Evolutionary conservation across 1,284 basidiomycete species (phyloP), one percentile per base, ranked within the genome.

Genomic region (Fomitiporia mediterranea): DNA sequence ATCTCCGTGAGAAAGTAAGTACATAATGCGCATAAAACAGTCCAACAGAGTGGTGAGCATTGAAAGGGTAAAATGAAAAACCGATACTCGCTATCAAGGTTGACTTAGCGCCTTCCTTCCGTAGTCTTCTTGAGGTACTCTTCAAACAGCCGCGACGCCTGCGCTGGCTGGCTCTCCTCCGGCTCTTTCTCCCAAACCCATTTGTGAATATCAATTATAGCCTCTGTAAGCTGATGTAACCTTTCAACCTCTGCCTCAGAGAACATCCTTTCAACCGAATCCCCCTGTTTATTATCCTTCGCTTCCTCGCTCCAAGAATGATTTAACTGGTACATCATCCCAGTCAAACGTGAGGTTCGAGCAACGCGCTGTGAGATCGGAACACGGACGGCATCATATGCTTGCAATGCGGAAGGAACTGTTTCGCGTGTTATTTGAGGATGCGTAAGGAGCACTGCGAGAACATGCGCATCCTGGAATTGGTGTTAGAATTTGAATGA

Each of bases 391-490:
- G 53, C 44, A 32, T 61, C 60, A 42, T 63, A 63, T 30, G 56
- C 58, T 19, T 38, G 47, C 28, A 63, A 37, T 28, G 56, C 60
- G 6, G 11, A 19, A 11, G 53, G 62, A 30, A 76, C 60, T 2
- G 71, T 74, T 34, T 65, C 56, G 13, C 63, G 51, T 2, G 65
- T 73, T 5, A 74, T 75, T 8, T 61, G 63, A 3, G 66, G 66
- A 55, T 79, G 73, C 2, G 72, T 73, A 21, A 82, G 71, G 6
- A 79, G 69, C 6, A 68, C 69, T 0, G 78, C 74, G 17, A 75
- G 68, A 30, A 74, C 58, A 52, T 68, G 72, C 11, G 71, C 71
- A 51, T 74, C 72, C 72, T 74, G 56, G n/a, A 52, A 34, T 7
- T 11, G 9, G 44, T 55, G 37, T 42, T 32, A 51, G 32, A 27